These are phyloP conservation scores for Thecaphora frezii DNA, from an alignment of 1,284 basidiomycete genomes.

Conservation along the genomic window DNA sequence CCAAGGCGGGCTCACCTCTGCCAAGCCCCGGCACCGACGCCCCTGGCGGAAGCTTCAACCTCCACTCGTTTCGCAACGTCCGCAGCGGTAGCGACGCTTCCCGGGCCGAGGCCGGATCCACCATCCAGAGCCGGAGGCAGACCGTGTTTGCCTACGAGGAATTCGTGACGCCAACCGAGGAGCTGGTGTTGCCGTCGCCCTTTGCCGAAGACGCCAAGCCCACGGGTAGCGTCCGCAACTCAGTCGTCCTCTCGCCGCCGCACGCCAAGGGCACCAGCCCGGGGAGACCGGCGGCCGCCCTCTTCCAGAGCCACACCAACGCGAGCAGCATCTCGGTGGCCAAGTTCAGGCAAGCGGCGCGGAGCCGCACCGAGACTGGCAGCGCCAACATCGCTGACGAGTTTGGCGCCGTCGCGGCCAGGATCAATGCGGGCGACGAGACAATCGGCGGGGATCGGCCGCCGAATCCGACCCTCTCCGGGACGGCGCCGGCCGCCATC, in stretches of 20 bases:
- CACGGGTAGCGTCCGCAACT: not conserved
- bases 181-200: constrained; percentile 20
- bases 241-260: not conserved
- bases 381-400: constrained; percentile 17
- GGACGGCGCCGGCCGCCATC: not conserved
- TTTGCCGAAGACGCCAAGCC: constrained; percentile 5
- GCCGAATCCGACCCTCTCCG: not conserved
- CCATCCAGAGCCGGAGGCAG: constrained; percentile 19
- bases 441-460: not conserved
- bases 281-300: not conserved
- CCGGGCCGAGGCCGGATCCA: constrained; percentile 3
- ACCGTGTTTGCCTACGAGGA: constrained; percentile 36
- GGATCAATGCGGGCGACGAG: not conserved
- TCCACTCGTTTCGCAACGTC: constrained; percentile 38
- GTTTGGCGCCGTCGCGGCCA: not conserved
- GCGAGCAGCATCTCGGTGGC: constrained; percentile 39
- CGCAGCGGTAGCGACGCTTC: constrained; percentile 30
- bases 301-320: constrained; percentile 5
- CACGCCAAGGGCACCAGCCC: constrained; percentile 16
- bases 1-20: constrained; percentile 20
- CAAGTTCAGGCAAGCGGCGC: constrained; percentile 28
- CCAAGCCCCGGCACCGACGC: constrained; percentile 9
- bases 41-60: constrained; percentile 20
- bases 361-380: constrained; percentile 29
- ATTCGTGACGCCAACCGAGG: constrained; percentile 30